Percentiles rank a stretch among this genome's conserved stretches.
Conservation (phyloP, 768 basidiomycete genomes). For the Calocybe cyanea region DNA sequence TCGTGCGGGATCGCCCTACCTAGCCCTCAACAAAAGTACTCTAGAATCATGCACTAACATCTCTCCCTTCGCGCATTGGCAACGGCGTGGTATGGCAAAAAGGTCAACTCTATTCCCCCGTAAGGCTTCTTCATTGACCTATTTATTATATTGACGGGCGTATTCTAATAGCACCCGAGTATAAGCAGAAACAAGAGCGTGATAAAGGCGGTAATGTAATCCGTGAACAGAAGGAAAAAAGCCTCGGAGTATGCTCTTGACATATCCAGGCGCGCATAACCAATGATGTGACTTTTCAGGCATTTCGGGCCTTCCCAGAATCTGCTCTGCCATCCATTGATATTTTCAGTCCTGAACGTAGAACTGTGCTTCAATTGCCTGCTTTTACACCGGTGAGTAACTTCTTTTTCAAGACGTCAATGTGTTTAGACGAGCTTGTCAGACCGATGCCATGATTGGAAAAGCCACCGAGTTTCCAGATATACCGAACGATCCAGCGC, state of each 20-base stretch:
- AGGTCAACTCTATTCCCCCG: not conserved
- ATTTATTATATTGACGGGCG: not conserved
- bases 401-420: constrained; percentile 5
- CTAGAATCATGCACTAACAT: constrained; percentile 2
- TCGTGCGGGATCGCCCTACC: constrained; percentile 11
- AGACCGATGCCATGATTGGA: constrained; percentile 34
- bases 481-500: constrained; percentile 46
- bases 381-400: constrained; percentile 39
- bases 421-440: constrained; percentile 10
- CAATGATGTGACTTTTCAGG: constrained; percentile 22
- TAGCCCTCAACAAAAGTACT: constrained; percentile 1
- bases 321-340: constrained; percentile 31
- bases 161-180: not conserved
- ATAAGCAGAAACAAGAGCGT: constrained; percentile 6
- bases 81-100: not conserved
- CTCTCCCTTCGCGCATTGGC: not conserved
- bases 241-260: constrained; percentile 24
- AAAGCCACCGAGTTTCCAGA: constrained; percentile 42
- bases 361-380: constrained; percentile 34
- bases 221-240: constrained; percentile 20
- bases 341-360: constrained; percentile 35
- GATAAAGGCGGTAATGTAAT: constrained; percentile 14
- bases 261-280: not conserved
- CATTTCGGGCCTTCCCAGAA: constrained; percentile 39
- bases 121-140: not conserved